Base-by-base conservation (phyloP, 352 stramenopile genomes). In the Globisporangium irregulare region DNA sequence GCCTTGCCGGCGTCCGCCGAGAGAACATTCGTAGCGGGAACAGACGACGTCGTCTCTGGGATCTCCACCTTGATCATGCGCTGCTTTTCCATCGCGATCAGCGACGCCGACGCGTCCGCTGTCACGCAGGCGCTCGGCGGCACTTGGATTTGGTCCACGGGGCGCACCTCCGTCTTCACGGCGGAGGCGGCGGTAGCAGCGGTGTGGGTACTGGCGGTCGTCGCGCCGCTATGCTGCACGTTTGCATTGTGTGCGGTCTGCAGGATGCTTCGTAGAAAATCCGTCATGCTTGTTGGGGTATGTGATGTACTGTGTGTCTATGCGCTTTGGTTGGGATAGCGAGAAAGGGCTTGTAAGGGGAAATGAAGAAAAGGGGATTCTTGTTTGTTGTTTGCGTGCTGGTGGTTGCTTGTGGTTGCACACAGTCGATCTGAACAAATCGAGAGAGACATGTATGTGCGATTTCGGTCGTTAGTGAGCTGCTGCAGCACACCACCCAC, bases 261-360 rank as follows among this genome's bases (percentile, higher is more conserved):
- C 64, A 81, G 79, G 71, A 93, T 93, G 50, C 72, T 93, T 66
- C 84, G 84, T 61, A 93, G 86, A 48, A 91, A 91, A 41, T 93
- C 84, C 15, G 84, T 93, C 84, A 93, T 92, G 50, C n/a, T 68
- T 66, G 59, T 68, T 43, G 55, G 22, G 3, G 18, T 54, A 18
- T 54, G 18, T 54, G 48, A 6, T 46, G 29, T 12, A 24, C 1
- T 41, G 34, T 68, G 55, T 64, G 34, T 68, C 46, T 59, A 59
- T 62, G 27, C 62, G 55, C 68, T 41, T 62, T 24, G 54, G 56
- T n/a, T 25, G 53, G 53, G 25, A 58, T n/a, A 46, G 38, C 38
- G 38, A 46, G 38, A 46, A 46, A 46, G 38, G 38, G 38, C 38
- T 46, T 46, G 38, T 46, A 46, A 46, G 38, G 34, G 38, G 38